phyloP scores from a whole-genome alignment of 2,329 filamentous ascomycete species.

The Xylariaceae sp. region DNA sequence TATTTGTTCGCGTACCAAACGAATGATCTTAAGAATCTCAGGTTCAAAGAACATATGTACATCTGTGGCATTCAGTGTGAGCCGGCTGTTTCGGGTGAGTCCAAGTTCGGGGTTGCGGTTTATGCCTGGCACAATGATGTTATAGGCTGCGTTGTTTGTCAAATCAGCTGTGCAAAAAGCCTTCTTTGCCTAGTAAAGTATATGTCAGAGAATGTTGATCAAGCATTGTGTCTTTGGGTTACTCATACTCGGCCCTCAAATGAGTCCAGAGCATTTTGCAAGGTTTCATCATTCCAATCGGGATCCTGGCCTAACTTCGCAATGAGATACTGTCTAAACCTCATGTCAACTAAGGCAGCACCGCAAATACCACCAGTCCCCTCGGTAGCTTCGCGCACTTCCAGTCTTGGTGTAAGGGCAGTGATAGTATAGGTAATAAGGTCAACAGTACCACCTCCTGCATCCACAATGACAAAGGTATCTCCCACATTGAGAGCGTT shows the following conservation, averaged over 20 bases:
- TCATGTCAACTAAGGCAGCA: slow-evolving; percentile 45
- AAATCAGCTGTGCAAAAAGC: slow-evolving; percentile 32
- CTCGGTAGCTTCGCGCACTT: slow-evolving; percentile 46
- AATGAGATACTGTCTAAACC: slow-evolving; percentile 43
- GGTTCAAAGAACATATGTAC: slow-evolving; percentile 42
- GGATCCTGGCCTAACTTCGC: slow-evolving; percentile 41
- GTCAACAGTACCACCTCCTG: slow-evolving; percentile 42
- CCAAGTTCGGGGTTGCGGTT: slow-evolving; percentile 36
- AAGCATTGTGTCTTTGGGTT: slow-evolving; percentile 1
- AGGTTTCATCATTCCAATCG: slow-evolving; percentile 39
- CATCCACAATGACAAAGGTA: slow-evolving; percentile 51
- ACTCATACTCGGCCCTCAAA: slow-evolving; percentile 41
- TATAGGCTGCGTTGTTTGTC: slow-evolving; percentile 34
- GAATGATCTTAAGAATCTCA: slow-evolving; percentile 40
- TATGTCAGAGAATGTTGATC: neutral
- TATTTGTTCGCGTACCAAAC: slow-evolving; percentile 42
- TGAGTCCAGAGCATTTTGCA: slow-evolving; percentile 38
- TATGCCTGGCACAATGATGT: slow-evolving; percentile 34
- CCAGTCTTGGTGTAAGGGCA: slow-evolving; percentile 39
- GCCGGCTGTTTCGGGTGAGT: slow-evolving; percentile 34
- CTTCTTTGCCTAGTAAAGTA: slow-evolving; percentile 32
- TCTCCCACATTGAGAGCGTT: slow-evolving; percentile 41
- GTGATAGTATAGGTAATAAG: slow-evolving; percentile 41
- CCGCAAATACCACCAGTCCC: slow-evolving; percentile 49
- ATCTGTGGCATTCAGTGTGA: slow-evolving; percentile 35